Evolutionary conservation across 164 flowering plant genomes (phyloP), one percentile per base, ranked within the genome.

Genomic region (Kalanchoe fedtschenkoi): DNA sequence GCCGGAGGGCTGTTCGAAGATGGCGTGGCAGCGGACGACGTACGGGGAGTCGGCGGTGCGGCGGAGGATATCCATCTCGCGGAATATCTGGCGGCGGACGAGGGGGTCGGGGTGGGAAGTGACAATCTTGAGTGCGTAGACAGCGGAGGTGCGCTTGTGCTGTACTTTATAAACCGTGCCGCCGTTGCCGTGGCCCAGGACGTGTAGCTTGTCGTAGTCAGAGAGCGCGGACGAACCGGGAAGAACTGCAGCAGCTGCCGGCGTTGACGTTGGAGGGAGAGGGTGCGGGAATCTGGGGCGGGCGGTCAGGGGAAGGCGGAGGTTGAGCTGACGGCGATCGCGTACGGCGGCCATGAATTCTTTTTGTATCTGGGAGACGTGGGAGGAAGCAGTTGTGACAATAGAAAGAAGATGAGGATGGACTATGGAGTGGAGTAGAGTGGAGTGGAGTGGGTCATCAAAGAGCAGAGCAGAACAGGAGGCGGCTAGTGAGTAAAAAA

Each of bases 151-250:
- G 14, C 72, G 76, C 58, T 72, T 75, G 72, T 86, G 85, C 17
- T 76, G 79, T 32, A 82, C 91, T 64, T 86, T 80, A 73, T 85
- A 88, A 67, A 88, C 96, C 0, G 86, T 88, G 34, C 96, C 96
- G 6, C 96, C 87, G 70, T 84, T 88, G 1, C 91, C 96, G 69
- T 81, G 82, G 59, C 91, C 91, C 56, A 88, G 81, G 22, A 82
- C 88, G 5, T 71, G 65, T 9, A 82, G 70, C 51, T 71, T 81
- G 34, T 84, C 89, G 55, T 80, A 73, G 13, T 74, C 78, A 22
- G 64, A 3, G 60, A n/a, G n/a, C n/a, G 29, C 22, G 58, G 67
- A n/a, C 61, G 65, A 22, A 56, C 42, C 44, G 28, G 43, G 4
- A 24, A 34, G 14, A 30, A 59, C n/a, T 11, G 47, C 29, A 30